Percentiles rank a stretch among this genome's conserved stretches.
Conservation (phyloP, 306 rosid genomes). For the Ormosia emarginata region DNA sequence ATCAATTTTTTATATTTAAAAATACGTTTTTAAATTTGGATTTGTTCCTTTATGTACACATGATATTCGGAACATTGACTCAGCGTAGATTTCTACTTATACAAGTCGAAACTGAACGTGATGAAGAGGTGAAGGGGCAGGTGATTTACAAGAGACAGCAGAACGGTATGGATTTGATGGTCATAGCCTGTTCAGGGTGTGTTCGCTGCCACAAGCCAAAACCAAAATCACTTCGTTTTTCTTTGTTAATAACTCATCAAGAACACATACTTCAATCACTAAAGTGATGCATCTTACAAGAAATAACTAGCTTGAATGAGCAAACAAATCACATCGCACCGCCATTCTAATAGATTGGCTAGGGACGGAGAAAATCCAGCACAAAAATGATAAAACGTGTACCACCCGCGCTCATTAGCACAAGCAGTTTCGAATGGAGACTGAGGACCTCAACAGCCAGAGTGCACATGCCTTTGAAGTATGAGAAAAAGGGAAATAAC, state of each 20-base stretch:
- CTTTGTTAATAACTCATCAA: not conserved
- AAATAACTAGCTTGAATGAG: not conserved
- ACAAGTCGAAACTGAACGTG: not conserved
- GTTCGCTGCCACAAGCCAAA: not conserved
- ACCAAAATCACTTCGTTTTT: not conserved
- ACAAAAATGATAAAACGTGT: not conserved
- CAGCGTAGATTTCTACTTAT: not conserved
- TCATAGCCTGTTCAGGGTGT: not conserved
- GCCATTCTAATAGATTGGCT: not conserved
- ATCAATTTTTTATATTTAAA: too few relatives aligned
- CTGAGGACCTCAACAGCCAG: not conserved
- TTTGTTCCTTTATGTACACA: not conserved
- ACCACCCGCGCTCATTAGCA: not conserved
- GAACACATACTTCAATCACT: not conserved
- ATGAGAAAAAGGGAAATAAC: not conserved
- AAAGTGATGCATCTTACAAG: not conserved
- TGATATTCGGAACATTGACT: not conserved
- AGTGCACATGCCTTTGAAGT: not conserved
- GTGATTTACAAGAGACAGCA: not conserved
- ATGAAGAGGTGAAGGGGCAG: not conserved
- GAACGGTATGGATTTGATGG: not conserved
- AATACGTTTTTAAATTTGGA: too few relatives aligned
- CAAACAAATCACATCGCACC: not conserved
- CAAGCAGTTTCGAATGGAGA: not conserved
- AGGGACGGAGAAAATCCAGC: not conserved